phyloP scores from a whole-genome alignment of 768 basidiomycete genomes.

The Lactifluus echinatus region DNA sequence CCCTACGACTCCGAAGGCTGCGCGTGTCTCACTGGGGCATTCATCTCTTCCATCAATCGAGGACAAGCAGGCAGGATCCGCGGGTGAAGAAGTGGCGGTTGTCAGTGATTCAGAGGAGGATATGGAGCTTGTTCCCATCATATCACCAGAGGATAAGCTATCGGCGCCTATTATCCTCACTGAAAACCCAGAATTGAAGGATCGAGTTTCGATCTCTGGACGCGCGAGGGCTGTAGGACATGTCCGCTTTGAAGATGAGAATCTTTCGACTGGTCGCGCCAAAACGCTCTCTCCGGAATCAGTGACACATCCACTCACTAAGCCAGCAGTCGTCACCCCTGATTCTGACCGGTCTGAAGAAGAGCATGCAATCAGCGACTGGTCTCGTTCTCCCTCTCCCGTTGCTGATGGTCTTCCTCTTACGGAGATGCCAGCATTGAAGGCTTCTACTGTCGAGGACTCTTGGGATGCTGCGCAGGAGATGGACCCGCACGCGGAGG shows the following conservation, averaged over 20 bases:
- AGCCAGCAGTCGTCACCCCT: background rate
- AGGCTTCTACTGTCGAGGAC: conserved; percentile 32
- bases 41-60: background rate
- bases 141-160: background rate
- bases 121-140: conserved; percentile 12
- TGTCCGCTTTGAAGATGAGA: conserved; percentile 7
- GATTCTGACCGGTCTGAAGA: conserved; percentile 14
- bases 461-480: conserved; percentile 80
- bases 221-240: background rate
- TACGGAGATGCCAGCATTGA: conserved; percentile 10
- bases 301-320: too few species aligned
- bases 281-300: background rate
- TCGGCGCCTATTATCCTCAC: background rate
- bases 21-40: background rate
- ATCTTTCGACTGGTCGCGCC: background rate
- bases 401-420: conserved; percentile 15
- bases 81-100: background rate
- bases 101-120: conserved; percentile 18
- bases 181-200: background rate
- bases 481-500: conserved; percentile 71
- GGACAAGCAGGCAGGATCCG: background rate
- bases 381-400: conserved; percentile 34
- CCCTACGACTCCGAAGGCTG: background rate
- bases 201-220: background rate
- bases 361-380: conserved; percentile 27